Evolutionary conservation across 345 rosid genomes (phyloP), one percentile per base, ranked within the genome.

Genomic region (Sonneratia alba): DNA sequence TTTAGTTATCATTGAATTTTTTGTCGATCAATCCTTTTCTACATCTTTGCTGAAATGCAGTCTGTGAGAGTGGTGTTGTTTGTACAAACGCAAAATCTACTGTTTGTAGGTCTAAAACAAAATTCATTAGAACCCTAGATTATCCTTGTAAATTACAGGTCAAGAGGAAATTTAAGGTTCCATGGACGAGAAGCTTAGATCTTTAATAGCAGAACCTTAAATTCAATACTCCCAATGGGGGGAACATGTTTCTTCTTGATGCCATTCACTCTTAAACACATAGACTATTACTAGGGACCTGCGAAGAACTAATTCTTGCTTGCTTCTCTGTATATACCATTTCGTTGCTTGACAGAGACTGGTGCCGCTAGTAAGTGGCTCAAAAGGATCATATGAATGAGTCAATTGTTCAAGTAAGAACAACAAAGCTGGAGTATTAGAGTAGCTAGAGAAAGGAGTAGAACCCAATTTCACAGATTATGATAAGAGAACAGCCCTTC

Each of bases 401-500:
- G 90, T 86, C 66, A 69, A 73, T 68, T 88, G 88, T 76, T 82
- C 88, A 16, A 70, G 88, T 37, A 85, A 81, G 67, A 87, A 87
- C 0, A 86, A 86, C 70, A 83, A 63, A 70, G 75, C 71, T 4
- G 88, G 92, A 19, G 90, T 86, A 36, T 66, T 85, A 68, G 82
- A 81, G 77, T 90, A 86, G 67, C 57, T 85, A 59, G 83, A 83
- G 68, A 86, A 83, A 75, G 87, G 89, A 0, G 87, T 79, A 19
- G 64, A 81, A 48, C 85, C 85, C 36, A 83, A 82, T 72, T 76
- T 81, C 49, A 81, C 79, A 16, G 90, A 88, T 72, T 88, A 88
- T 67, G 87, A 88, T 62, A 82, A 74, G 83, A 83, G 90, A 70
- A 86, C 93, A 24, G 93, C 90, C 70, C 90, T 88, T 74, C 90